Evolutionary conservation across 2,329 filamentous ascomycete genomes (phyloP).

Genomic region (Xylaria sp.): DNA sequence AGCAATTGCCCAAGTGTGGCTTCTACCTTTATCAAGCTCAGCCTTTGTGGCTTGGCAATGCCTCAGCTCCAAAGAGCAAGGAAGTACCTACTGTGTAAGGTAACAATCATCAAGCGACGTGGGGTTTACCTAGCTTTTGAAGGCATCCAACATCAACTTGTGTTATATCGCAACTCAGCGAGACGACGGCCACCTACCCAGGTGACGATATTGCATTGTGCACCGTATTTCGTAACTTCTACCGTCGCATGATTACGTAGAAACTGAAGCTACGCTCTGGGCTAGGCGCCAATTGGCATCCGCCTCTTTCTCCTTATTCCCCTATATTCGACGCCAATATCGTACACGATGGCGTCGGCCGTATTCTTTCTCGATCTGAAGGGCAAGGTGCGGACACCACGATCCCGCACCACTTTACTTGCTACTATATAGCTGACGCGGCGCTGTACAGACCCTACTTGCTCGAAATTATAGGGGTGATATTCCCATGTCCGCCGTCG

Average conservation of each 20-base stretch:
- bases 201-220: slow-evolving; percentile 8
- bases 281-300: slow-evolving; percentile 41
- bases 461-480: slow-evolving; percentile 98
- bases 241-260: slow-evolving; percentile 22
- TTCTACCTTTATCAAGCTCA: not conserved
- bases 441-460: slow-evolving; percentile 78
- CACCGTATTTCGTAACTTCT: slow-evolving; percentile 10
- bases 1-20: not conserved
- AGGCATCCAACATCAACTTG: slow-evolving; percentile 16
- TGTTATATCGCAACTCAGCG: slow-evolving; percentile 11
- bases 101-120: slow-evolving; percentile 25
- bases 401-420: not conserved
- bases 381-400: slow-evolving; percentile 78
- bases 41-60: slow-evolving; percentile 24
- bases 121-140: slow-evolving; percentile 25
- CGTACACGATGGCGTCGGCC: slow-evolving; percentile 84
- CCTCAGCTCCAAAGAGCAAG: not conserved
- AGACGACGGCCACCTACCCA: slow-evolving; percentile 17
- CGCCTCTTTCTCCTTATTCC: slow-evolving; percentile 31
- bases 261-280: slow-evolving; percentile 29
- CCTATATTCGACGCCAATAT: slow-evolving; percentile 34
- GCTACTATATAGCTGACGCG: slow-evolving; percentile 4
- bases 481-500: slow-evolving; percentile 98
- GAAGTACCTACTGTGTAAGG: too few species aligned
- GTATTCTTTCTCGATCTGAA: slow-evolving; percentile 99